Conservation (phyloP, 805 yeast genomes). For the Candida maltosa region DNA sequence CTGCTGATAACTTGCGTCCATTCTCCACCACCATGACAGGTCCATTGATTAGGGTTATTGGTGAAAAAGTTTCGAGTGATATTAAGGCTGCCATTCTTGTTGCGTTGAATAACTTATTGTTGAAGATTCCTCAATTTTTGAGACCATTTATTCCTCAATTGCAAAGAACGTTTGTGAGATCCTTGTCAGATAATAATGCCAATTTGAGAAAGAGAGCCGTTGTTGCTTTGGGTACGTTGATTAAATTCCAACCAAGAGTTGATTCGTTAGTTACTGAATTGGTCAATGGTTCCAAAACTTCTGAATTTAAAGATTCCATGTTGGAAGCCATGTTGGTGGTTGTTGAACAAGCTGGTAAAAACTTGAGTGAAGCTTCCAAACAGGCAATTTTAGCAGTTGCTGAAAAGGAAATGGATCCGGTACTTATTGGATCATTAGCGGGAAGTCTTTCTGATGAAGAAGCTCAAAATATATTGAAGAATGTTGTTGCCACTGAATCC, state of each 20-base stretch:
- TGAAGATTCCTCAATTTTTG: conserved; percentile 83
- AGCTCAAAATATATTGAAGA: conserved; percentile 54
- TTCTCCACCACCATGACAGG: conserved; percentile 94
- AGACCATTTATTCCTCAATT: conserved; percentile 96
- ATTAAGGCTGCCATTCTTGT: conserved; percentile 90
- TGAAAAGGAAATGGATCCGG: conserved; percentile 65
- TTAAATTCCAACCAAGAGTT: conserved; percentile 86
- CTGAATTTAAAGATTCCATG: conserved; percentile 79
- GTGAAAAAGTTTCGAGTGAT: conserved; percentile 89
- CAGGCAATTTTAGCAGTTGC: conserved; percentile 65
- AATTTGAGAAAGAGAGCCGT: conserved; percentile 81
- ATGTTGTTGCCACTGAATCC: conserved; percentile 49
- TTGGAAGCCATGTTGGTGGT: conserved; percentile 81
- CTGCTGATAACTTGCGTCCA: conserved; percentile 76
- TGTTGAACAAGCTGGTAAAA: conserved; percentile 71
- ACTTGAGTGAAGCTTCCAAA: conserved; percentile 73
- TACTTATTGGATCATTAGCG: conserved; percentile 75
- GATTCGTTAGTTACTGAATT: conserved; percentile 89
- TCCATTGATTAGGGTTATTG: conserved; percentile 95
- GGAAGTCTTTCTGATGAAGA: conserved; percentile 63
- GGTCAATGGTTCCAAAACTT: conserved; percentile 66
- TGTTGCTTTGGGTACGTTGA: conserved; percentile 80
- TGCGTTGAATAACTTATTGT: conserved; percentile 75
- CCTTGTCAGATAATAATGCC: conserved; percentile 69
- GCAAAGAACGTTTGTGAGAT: conserved; percentile 93